Conservation (phyloP, 345 rosid genomes). For the Melaleuca alternifolia region DNA sequence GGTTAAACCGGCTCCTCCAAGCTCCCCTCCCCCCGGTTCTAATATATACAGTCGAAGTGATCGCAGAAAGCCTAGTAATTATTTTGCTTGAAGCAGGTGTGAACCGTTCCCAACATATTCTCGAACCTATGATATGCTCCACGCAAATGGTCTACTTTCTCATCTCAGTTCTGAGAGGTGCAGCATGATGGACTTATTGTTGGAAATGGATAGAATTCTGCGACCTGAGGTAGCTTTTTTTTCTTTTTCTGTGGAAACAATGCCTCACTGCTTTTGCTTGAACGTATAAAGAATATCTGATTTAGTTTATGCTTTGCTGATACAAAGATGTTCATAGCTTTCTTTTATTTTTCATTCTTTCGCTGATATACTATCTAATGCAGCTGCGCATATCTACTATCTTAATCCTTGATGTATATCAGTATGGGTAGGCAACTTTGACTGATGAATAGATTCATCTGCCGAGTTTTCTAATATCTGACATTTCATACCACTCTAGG, state of each 20-base stretch:
- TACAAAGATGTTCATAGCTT: neutral
- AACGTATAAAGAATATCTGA: neutral
- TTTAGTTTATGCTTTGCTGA: neutral
- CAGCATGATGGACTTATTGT: slow-evolving; percentile 56
- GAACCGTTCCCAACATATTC: slow-evolving; percentile 98
- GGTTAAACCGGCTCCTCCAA: neutral
- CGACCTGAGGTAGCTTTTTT: slow-evolving; percentile 73
- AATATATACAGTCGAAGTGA: neutral
- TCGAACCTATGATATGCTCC: slow-evolving; percentile 93
- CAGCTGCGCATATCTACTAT: neutral
- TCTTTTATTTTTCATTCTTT: neutral
- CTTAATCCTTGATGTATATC: neutral
- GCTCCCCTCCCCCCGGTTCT: neutral
- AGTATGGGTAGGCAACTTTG: neutral
- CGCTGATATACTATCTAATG: neutral
- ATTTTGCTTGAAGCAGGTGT: slow-evolving; percentile 39
- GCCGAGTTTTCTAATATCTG: neutral
- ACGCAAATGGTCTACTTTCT: slow-evolving; percentile 82
- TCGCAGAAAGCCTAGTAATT: neutral
- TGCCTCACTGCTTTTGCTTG: neutral
- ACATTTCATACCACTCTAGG: slow-evolving; percentile 28
- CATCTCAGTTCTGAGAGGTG: slow-evolving; percentile 56
- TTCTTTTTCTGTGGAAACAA: neutral
- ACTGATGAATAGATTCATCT: neutral
- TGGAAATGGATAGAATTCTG: slow-evolving; percentile 94